A percentile compares a stretch with the other conserved stretches of the same genome.
phyloP scores from a whole-genome alignment of 805 yeast species.

The Aciculoconidium aculeatum region DNA sequence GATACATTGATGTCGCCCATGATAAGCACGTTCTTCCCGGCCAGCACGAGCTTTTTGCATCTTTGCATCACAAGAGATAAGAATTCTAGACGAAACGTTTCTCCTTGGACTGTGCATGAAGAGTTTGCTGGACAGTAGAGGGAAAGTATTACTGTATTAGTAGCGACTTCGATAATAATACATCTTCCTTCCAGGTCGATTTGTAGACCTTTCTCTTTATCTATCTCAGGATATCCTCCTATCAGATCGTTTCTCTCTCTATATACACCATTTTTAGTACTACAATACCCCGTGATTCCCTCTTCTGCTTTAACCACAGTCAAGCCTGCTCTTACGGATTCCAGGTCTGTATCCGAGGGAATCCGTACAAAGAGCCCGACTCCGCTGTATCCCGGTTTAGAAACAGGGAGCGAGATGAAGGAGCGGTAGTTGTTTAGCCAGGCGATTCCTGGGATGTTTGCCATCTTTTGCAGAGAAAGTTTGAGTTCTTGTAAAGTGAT shows the following conservation, averaged over 20 bases:
- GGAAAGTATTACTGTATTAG: constrained; percentile 54
- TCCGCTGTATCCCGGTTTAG: constrained; percentile 84
- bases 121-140: constrained; percentile 94
- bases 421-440: constrained; percentile 52
- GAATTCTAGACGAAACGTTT: constrained; percentile 51
- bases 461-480: constrained; percentile 27
- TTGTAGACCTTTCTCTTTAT: constrained; percentile 30
- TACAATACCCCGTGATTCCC: constrained; percentile 70
- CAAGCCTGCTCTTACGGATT: constrained; percentile 28
- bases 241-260: constrained; percentile 27
- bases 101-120: constrained; percentile 60
- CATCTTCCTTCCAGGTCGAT: constrained; percentile 86
- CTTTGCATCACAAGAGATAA: constrained; percentile 56
- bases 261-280: constrained; percentile 6
- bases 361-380: constrained; percentile 75
- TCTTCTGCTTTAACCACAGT: constrained; percentile 76
- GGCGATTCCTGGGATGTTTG: constrained; percentile 40
- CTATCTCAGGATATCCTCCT: constrained; percentile 64
- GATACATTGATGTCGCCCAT: constrained; percentile 89
- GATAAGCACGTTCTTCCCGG: constrained; percentile 65
- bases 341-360: constrained; percentile 41
- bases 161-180: constrained; percentile 65
- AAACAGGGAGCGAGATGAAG: constrained; percentile 62
- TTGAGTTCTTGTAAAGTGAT: constrained; percentile 87
- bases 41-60: constrained; percentile 43